Evolutionary conservation across 1,284 basidiomycete genomes (phyloP), one percentile per base, ranked within the genome.

Genomic region (Irpex sp.): DNA sequence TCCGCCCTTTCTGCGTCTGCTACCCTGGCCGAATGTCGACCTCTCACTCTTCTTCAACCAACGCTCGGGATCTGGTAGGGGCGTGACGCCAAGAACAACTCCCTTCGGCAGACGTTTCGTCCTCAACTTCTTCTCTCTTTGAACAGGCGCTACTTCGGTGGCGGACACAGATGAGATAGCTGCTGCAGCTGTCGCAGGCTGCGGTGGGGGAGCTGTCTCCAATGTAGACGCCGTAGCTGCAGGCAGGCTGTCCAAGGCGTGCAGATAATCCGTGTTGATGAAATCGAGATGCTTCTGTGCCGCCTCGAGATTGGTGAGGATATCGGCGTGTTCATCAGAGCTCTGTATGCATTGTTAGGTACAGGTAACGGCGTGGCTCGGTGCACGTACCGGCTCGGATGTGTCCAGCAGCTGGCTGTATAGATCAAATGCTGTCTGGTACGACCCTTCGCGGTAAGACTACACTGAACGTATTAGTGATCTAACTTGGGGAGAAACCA

Each of bases 281-380:
- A 95, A 95, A 70, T 93, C 89, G 62, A 93, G 83, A 72, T 94
- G 91, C 63, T 83, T 81, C 71, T 92, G 86, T 0, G 92, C 83
- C 1, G 93, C 92, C 55, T 85, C 80, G 62, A 94, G 84, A 75
- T 95, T 95, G 63, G 86, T 93, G 57, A 90, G 79, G 70, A 95
- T 88, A 72, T 95, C 94, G 5, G 89, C 84, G 71, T 93, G 85
- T 78, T 95, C 94, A 70, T 94, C 89, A n/a, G 92, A 88, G 67
- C 87, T 78, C 91, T 94, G 71, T 36, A 19, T 47, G 62, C 17
- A 59, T 61, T 57, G 57, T 35, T 47, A 26, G 36, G 57, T 19
- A 56, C 17, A 13, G 39, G 17, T 39, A 60, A 62, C 54, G 61
- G 51, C 55, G 31, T 17, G 57, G 53, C 39, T 11, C 19, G 7